Evolutionary conservation across 2,329 filamentous ascomycete genomes (phyloP).

Genomic region (Fusarium scirpi): DNA sequence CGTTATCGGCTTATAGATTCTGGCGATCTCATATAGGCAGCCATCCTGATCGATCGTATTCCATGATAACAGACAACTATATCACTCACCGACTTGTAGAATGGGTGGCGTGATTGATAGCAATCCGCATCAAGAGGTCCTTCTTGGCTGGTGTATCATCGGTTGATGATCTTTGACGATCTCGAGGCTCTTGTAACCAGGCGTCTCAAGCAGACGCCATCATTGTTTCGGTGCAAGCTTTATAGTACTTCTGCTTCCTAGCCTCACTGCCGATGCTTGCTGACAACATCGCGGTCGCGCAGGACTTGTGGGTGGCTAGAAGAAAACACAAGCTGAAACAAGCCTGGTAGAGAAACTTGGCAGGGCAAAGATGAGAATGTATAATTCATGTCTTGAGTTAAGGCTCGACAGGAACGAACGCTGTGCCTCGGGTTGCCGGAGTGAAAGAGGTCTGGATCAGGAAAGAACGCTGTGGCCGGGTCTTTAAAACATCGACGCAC

Average conservation of each 20-base stretch:
- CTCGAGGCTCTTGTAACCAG: not conserved
- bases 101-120: not conserved
- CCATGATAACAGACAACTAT: not conserved
- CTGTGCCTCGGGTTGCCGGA: not conserved
- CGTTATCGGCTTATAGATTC: not conserved
- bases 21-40: not conserved
- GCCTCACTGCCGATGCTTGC: not conserved
- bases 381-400: not conserved
- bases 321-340: not conserved
- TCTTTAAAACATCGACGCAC: not conserved
- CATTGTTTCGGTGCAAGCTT: fast-evolving
- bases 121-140: not conserved
- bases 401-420: not conserved
- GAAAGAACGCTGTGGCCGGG: not conserved
- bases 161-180: not conserved
- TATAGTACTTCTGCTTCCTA: not conserved
- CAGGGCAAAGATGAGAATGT: not conserved
- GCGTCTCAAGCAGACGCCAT: not conserved
- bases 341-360: not conserved
- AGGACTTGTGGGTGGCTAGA: not conserved
- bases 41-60: not conserved
- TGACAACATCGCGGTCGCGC: not conserved
- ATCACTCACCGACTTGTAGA: too few species aligned
- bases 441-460: not conserved
- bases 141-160: not conserved